Conservation (phyloP, 225 moss, liverwort and hornwort genomes). For the Anthoceros angustus region DNA sequence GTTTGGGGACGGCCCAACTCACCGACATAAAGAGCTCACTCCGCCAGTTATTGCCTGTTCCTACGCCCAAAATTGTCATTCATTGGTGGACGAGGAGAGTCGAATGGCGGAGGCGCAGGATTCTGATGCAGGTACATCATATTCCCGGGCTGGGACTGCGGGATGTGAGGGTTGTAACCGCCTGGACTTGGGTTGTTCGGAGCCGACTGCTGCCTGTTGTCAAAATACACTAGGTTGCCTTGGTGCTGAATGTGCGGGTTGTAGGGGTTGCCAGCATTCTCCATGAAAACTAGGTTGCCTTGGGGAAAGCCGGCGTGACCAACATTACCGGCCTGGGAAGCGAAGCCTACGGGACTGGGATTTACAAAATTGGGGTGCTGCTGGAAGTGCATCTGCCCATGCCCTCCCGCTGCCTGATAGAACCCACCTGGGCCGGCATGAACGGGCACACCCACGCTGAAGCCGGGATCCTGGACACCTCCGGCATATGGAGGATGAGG, state of each 20-base stretch:
- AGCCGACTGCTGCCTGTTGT: background rate
- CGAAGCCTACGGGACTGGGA: background rate
- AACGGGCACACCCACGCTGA: background rate
- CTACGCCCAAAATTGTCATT: conserved; percentile 3
- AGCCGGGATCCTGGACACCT: background rate
- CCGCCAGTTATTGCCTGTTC: background rate
- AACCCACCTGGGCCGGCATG: background rate
- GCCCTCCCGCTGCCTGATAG: background rate
- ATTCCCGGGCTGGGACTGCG: background rate
- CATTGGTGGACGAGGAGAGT: background rate
- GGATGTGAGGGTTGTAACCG: background rate
- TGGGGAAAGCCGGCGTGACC: background rate
- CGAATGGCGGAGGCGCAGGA: background rate
- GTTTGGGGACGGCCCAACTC: no score
- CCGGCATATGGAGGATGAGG: background rate
- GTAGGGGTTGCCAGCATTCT: background rate
- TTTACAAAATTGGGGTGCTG: background rate
- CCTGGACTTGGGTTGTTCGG: background rate
- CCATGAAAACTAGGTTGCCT: background rate
- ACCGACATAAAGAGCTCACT: no score
- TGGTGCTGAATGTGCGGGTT: no score
- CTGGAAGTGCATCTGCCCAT: background rate
- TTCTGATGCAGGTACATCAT: background rate
- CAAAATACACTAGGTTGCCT: no score
- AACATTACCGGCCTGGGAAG: background rate